These are phyloP conservation scores for Phellopilus nigrolimitatus DNA, from an alignment of 1,284 basidiomycete species.

Conservation along the genomic window DNA sequence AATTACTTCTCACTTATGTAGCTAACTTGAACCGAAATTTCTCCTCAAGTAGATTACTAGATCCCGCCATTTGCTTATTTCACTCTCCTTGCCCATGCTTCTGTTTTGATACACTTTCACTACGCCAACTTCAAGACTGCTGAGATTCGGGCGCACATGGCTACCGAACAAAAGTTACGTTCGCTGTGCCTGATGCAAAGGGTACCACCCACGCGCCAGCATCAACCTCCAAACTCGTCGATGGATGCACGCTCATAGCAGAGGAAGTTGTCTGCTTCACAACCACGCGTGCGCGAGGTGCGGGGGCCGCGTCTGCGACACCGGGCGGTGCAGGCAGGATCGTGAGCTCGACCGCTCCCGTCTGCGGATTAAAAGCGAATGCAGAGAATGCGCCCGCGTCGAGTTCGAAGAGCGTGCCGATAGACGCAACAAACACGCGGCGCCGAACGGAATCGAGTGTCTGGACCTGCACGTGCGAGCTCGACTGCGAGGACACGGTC, in stretches of 20 bases:
- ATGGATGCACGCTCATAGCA: slow-evolving; percentile 39
- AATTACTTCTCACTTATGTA: too few species aligned
- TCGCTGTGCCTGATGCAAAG: slow-evolving; percentile 30
- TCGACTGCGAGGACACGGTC: slow-evolving; percentile 36
- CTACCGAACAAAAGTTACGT: slow-evolving; percentile 23
- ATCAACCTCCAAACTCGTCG: slow-evolving; percentile 33
- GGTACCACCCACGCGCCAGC: slow-evolving; percentile 48
- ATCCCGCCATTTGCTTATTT: too few species aligned
- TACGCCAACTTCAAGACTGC: too few species aligned
- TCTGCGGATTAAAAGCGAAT: slow-evolving; percentile 38
- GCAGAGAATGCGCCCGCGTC: slow-evolving; percentile 55
- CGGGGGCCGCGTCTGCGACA: slow-evolving; percentile 38
- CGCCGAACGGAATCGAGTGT: slow-evolving; percentile 46
- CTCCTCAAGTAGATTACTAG: too few species aligned
- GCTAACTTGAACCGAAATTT: too few species aligned
- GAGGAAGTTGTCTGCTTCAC: slow-evolving; percentile 41
- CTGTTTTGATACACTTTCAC: too few species aligned
- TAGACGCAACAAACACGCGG: slow-evolving; percentile 47
- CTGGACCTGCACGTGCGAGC: slow-evolving; percentile 40
- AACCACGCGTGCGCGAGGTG: slow-evolving; percentile 43
- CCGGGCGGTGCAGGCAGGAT: slow-evolving; percentile 38
- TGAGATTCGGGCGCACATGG: too few species aligned
- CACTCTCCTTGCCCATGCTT: too few species aligned
- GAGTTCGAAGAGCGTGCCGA: slow-evolving; percentile 42
- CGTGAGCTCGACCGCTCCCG: slow-evolving; percentile 37